Conservation (phyloP, 1,139 yeast genomes). For the Trichomonascaceae sp. region DNA sequence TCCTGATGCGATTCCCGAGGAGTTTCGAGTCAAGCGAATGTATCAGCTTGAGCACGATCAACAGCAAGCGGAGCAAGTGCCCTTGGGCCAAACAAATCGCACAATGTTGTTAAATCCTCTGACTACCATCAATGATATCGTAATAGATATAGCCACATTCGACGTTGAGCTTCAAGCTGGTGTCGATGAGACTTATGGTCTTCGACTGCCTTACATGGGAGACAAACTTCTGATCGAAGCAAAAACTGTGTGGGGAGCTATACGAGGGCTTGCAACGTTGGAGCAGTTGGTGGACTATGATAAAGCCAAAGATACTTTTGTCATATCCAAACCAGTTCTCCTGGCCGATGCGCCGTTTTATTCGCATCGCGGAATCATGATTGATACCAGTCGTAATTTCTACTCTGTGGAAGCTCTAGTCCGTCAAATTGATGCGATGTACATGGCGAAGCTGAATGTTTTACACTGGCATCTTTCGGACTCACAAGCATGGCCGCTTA, state of each 20-base stretch:
- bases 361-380: conserved; percentile 24
- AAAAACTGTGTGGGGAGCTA: conserved; percentile 33
- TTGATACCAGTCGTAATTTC: conserved; percentile 35
- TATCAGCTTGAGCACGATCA: not conserved
- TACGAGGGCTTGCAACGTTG: conserved; percentile 32
- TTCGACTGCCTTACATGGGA: conserved; percentile 9
- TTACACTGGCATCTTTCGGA: conserved; percentile 38
- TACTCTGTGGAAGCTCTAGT: conserved; percentile 23
- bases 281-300: conserved; percentile 27
- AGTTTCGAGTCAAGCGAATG: no score
- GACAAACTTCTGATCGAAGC: conserved; percentile 17
- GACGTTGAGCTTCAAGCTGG: not conserved
- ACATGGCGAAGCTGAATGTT: conserved; percentile 31
- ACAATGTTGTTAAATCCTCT: not conserved
- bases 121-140: not conserved
- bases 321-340: conserved; percentile 26
- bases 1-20: no score
- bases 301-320: conserved; percentile 4
- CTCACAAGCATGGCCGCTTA: conserved; percentile 36
- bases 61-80: not conserved
- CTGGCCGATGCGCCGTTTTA: conserved; percentile 30
- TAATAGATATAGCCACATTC: not conserved
- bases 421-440: conserved; percentile 33
- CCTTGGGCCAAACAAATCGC: not conserved
- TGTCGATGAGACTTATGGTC: not conserved